A percentile compares a stretch with the other conserved stretches of the same genome.
phyloP scores from a whole-genome alignment of 2,329 filamentous ascomycete species.

The Metarhizium rileyi region DNA sequence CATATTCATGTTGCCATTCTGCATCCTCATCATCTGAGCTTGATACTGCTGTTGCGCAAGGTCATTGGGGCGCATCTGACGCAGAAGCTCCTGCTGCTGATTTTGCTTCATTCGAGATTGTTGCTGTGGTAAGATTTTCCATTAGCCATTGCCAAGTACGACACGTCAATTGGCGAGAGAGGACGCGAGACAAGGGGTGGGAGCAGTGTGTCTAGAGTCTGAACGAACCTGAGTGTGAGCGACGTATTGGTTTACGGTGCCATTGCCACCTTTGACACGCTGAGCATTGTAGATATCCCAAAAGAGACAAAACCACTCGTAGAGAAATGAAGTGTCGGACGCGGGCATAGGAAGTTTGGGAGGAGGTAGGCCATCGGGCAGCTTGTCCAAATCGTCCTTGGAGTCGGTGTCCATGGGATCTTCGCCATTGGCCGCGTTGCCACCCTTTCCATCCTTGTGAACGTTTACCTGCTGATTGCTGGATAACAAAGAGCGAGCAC shows the following conservation, averaged over 20 bases:
- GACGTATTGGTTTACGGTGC: conserved; percentile 65
- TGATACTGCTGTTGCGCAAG: conserved; percentile 46
- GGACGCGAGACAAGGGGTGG: background rate
- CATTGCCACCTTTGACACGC: conserved; percentile 55
- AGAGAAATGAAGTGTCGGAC: conserved; percentile 73
- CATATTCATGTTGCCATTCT: conserved; percentile 50
- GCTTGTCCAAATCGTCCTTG: conserved; percentile 70
- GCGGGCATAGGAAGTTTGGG: conserved; percentile 57
- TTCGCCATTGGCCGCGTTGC: conserved; percentile 60
- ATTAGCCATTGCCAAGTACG: background rate
- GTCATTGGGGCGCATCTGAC: conserved; percentile 57
- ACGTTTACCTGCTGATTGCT: conserved; percentile 58
- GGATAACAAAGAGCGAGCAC: conserved; percentile 64
- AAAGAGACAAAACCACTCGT: conserved; percentile 95
- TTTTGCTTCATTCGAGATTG: conserved; percentile 66
- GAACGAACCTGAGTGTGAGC: conserved; percentile 66
- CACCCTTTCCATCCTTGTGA: conserved; percentile 60
- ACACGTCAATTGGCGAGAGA: background rate
- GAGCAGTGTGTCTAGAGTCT: background rate
- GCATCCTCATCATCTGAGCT: conserved; percentile 59
- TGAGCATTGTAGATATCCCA: conserved; percentile 92
- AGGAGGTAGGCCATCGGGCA: conserved; percentile 69
- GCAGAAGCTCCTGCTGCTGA: conserved; percentile 67
- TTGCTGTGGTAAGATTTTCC: conserved; percentile 31
- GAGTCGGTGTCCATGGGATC: conserved; percentile 75